phyloP scores from a whole-genome alignment of 2,329 filamentous ascomycete species.

The Didymella glomerata region DNA sequence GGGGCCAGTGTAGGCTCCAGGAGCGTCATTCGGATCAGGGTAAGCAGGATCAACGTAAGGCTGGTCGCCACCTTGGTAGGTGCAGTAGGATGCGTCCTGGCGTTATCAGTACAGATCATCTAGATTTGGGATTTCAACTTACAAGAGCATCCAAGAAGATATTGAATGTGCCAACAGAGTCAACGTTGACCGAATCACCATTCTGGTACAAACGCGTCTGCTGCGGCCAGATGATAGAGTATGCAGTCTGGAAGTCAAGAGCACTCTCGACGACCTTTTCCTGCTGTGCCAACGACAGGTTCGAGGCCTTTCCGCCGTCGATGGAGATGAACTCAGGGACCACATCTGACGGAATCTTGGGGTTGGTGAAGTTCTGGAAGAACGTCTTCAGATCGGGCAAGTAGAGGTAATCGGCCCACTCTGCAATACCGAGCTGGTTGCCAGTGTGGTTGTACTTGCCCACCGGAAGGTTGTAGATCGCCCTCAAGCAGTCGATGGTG shows the following conservation, averaged over 20 bases:
- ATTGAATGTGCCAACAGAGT: slow-evolving; percentile 29
- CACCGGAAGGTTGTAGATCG: slow-evolving; percentile 31
- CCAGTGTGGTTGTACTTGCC: slow-evolving; percentile 28
- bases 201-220: slow-evolving; percentile 28
- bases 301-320: slow-evolving; percentile 53
- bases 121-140: not conserved
- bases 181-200: slow-evolving; percentile 26
- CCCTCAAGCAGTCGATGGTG: slow-evolving; percentile 29
- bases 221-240: slow-evolving; percentile 33
- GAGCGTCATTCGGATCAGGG: slow-evolving; percentile 25
- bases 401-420: slow-evolving; percentile 56
- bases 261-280: slow-evolving; percentile 35
- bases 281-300: slow-evolving; percentile 49
- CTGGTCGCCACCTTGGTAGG: slow-evolving; percentile 28
- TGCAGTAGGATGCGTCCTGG: slow-evolving; percentile 30
- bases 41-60: slow-evolving; percentile 29
- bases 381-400: slow-evolving; percentile 56
- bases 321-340: slow-evolving; percentile 40
- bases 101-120: slow-evolving; percentile 1
- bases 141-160: slow-evolving; percentile 30
- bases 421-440: slow-evolving; percentile 50
- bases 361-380: slow-evolving; percentile 48
- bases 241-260: slow-evolving; percentile 30
- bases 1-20: slow-evolving; percentile 32
- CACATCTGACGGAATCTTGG: slow-evolving; percentile 25